Evolutionary conservation across 2,329 filamentous ascomycete species (phyloP).

Genomic region (Talaromyces sp.): DNA sequence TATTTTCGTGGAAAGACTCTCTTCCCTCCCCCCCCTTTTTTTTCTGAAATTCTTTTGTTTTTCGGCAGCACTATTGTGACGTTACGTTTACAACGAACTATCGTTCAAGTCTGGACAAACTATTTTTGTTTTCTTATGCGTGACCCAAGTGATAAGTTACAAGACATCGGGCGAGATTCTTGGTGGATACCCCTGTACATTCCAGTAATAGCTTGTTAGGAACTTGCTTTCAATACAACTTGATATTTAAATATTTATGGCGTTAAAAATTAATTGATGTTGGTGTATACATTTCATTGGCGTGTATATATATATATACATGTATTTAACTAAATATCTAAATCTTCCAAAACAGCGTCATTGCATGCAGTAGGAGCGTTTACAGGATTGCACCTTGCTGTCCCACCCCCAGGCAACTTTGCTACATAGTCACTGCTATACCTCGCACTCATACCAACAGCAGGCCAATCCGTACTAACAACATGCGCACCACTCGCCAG

Average conservation of each 20-base stretch:
- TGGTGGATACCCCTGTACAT: constrained; percentile 13
- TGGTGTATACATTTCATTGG: not conserved
- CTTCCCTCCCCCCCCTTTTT: not conserved
- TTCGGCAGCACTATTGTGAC: not conserved
- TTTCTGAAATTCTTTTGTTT: not conserved
- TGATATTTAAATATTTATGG: not conserved
- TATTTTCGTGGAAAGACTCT: not conserved
- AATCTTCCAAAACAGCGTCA: constrained; percentile 5
- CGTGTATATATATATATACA: not conserved
- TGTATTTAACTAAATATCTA: not conserved
- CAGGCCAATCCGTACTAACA: constrained; percentile 12
- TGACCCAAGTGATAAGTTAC: not conserved
- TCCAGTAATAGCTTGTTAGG: not conserved
- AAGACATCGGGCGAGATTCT: not conserved
- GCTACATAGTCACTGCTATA: constrained; percentile 14
- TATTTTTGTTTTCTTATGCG: not conserved
- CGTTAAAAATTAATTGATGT: not conserved
- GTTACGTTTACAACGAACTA: not conserved
- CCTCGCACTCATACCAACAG: constrained; percentile 5
- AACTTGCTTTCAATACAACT: not conserved
- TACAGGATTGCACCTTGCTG: constrained; percentile 12
- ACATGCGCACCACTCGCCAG: constrained; percentile 12
- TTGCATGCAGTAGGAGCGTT: constrained; percentile 7
- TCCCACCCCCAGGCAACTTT: constrained; percentile 1
- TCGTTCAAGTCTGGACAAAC: not conserved